phyloP scores from a whole-genome alignment of 345 rosid species.

The Orychophragmus violaceus region DNA sequence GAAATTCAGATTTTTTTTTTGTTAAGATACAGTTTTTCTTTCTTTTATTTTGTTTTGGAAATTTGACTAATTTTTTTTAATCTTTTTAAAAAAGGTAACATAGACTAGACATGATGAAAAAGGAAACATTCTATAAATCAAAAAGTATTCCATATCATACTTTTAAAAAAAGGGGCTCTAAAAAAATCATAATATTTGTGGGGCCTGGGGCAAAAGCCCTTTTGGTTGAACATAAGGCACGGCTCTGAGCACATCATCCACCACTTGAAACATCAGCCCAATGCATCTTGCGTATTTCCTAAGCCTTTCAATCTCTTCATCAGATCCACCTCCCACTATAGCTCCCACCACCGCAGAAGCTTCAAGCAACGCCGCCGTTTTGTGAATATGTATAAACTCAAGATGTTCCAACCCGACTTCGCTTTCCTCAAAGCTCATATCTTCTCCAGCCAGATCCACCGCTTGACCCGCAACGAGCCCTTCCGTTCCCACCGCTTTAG shows the following conservation, averaged over 20 bases:
- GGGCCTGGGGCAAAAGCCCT: too few relatives aligned
- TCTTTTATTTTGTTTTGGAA: too few relatives aligned
- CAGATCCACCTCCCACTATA: slow-evolving; percentile 58
- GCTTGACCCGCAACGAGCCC: slow-evolving; percentile 81
- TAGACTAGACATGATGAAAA: too few relatives aligned
- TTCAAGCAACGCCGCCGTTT: slow-evolving; percentile 63
- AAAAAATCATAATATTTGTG: too few relatives aligned
- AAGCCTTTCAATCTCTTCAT: slow-evolving; percentile 56
- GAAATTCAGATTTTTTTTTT: too few relatives aligned
- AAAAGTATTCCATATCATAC: too few relatives aligned
- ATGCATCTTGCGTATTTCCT: slow-evolving; percentile 53
- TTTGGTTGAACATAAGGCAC: too few relatives aligned
- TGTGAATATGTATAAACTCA: slow-evolving; percentile 68
- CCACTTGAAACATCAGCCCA: slow-evolving; percentile 74
- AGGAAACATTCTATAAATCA: too few relatives aligned
- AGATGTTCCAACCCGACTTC: slow-evolving; percentile 42
- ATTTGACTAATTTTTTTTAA: too few relatives aligned
- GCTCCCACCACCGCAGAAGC: slow-evolving; percentile 55
- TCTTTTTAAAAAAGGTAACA: too few relatives aligned
- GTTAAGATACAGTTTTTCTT: too few relatives aligned
- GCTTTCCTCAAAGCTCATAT: not conserved
- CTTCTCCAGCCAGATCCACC: slow-evolving; percentile 53
- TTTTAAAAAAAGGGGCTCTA: too few relatives aligned
- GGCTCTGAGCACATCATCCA: slow-evolving; percentile 80
- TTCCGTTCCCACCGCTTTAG: slow-evolving; percentile 42